A percentile compares a stretch with the other conserved stretches of the same genome.
Evolutionary conservation across 768 basidiomycete species (phyloP).

Genomic region (Gloeophyllum trabeum): DNA sequence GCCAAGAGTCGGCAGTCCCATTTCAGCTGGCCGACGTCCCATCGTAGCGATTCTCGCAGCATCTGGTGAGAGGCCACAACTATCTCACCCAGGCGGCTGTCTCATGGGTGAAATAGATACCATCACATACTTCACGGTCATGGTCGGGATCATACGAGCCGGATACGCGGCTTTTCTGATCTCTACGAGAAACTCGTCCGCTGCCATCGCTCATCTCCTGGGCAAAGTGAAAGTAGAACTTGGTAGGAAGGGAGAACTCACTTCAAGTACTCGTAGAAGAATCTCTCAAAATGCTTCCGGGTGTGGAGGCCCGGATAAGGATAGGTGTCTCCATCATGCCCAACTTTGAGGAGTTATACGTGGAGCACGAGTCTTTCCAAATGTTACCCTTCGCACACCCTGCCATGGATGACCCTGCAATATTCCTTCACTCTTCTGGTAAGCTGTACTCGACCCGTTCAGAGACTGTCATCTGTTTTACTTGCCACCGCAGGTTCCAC

Average conservation of each 20-base stretch:
- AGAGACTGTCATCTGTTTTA: not conserved
- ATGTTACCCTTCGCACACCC: conserved; percentile 6
- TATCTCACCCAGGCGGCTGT: not conserved
- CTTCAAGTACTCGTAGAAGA: conserved; percentile 6
- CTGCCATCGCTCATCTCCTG: conserved; percentile 21
- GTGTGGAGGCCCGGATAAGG: conserved; percentile 7
- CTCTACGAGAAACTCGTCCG: conserved; percentile 29
- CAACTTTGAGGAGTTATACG: not conserved
- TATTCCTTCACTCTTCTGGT: conserved; percentile 20
- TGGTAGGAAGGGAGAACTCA: conserved; percentile 13
- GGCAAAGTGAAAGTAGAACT: conserved; percentile 17
- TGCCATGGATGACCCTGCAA: conserved; percentile 8
- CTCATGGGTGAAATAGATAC: conserved; percentile 16
- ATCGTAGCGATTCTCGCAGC: not conserved
- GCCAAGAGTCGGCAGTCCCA: not conserved
- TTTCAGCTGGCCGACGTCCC: not conserved
- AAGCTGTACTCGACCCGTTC: not conserved
- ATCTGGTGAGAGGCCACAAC: not conserved
- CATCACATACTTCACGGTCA: conserved; percentile 20
- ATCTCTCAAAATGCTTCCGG: conserved; percentile 8
- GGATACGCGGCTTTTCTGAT: conserved; percentile 27
- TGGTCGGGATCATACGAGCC: conserved; percentile 25
- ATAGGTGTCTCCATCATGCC: not conserved
- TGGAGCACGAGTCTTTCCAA: conserved; percentile 3
- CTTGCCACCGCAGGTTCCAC: conserved; percentile 12